A percentile compares a stretch with the other conserved stretches of the same genome.
phyloP scores from a whole-genome alignment of 2,329 filamentous ascomycete genomes.

The Ophiostoma australiae region DNA sequence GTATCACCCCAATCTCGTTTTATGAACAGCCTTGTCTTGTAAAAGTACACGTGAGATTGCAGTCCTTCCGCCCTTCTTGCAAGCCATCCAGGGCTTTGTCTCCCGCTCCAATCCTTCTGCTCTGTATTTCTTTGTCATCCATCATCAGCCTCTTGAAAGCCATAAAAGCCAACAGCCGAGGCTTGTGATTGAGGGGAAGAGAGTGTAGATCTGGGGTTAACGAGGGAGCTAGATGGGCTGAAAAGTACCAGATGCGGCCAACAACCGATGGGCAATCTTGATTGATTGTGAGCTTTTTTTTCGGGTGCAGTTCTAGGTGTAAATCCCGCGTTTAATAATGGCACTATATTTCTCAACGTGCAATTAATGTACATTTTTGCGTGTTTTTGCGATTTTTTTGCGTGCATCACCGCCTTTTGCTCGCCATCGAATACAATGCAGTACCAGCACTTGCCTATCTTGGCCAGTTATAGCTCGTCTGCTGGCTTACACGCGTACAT shows the following conservation, averaged over 20 bases:
- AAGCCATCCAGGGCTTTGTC: not conserved
- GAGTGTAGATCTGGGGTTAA: conserved; percentile 2
- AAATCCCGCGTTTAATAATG: not conserved
- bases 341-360: not conserved
- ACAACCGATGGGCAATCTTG: not conserved
- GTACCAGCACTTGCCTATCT: not conserved
- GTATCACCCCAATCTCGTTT: conserved; percentile 8
- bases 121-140: not conserved
- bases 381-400: too few species aligned
- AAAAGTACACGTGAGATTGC: conserved; percentile 11
- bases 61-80: not conserved
- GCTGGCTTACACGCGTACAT: not conserved
- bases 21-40: conserved; percentile 12
- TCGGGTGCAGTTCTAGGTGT: not conserved
- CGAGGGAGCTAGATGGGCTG: not conserved
- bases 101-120: not conserved
- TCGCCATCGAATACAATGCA: not conserved
- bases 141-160: not conserved
- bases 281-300: not conserved
- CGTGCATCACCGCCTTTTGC: not conserved
- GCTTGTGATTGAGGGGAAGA: not conserved
- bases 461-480: not conserved
- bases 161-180: not conserved
- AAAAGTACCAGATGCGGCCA: not conserved
- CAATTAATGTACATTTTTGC: too few species aligned